These are phyloP conservation scores for Leptosphaerulina australis DNA, from an alignment of 2,329 filamentous ascomycete genomes.

Conservation along the genomic window DNA sequence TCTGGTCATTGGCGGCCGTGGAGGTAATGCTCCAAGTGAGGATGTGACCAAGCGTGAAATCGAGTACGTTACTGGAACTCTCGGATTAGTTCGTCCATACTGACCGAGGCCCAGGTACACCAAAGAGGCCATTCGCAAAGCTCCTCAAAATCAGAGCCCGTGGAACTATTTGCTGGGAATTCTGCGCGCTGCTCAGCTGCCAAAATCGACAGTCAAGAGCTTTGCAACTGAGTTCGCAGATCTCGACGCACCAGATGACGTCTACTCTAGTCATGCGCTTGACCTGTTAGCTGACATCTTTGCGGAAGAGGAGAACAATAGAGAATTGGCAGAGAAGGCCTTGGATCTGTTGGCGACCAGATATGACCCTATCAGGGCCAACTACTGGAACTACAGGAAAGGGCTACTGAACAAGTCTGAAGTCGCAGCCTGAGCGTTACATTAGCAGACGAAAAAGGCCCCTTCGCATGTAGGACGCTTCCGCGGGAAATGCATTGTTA, in stretches of 20 bases:
- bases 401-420: constrained; percentile 35
- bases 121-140: constrained; percentile 72
- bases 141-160: constrained; percentile 90
- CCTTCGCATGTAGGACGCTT: not conserved
- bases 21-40: constrained; percentile 50
- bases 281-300: constrained; percentile 76
- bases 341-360: constrained; percentile 76
- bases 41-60: constrained; percentile 76
- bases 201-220: constrained; percentile 56
- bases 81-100: constrained; percentile 1
- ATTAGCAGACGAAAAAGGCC: constrained; percentile 1
- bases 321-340: constrained; percentile 69
- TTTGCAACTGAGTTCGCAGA: constrained; percentile 63
- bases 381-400: constrained; percentile 88
- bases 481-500: constrained; percentile 7
- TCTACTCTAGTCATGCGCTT: constrained; percentile 67
- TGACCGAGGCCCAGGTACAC: constrained; percentile 54
- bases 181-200: constrained; percentile 66
- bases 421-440: constrained; percentile 28
- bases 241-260: constrained; percentile 56
- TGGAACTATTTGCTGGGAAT: constrained; percentile 92
- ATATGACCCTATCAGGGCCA: constrained; percentile 89
- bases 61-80: constrained; percentile 56
- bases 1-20: constrained; percentile 72
- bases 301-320: constrained; percentile 58